A percentile compares a stretch with the other conserved stretches of the same genome.
Evolutionary conservation across 139 green algal species (phyloP).

Genomic region (Chlamydomonas asymmetrica): DNA sequence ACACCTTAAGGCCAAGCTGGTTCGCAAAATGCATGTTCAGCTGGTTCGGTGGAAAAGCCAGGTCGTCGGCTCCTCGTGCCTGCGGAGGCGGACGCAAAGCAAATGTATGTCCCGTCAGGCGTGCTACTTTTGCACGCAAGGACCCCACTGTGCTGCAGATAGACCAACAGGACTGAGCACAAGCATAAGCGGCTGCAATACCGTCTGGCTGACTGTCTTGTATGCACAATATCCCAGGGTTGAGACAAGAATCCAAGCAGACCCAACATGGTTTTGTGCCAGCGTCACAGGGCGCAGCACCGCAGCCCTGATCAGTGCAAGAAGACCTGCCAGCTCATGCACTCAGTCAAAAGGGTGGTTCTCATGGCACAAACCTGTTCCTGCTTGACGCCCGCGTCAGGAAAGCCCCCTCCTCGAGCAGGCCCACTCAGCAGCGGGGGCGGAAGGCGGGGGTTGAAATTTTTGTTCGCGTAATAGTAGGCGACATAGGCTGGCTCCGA

Average conservation of each 20-base stretch:
- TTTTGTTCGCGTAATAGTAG: conserved; percentile 39
- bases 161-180: not conserved
- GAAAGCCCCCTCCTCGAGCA: too few relatives aligned
- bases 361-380: too few relatives aligned
- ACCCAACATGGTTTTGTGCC: not conserved
- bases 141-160: not conserved
- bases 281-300: not conserved
- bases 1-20: conserved; percentile 7
- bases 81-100: not conserved
- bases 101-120: not conserved
- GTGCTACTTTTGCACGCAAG: not conserved
- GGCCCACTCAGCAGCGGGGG: conserved; percentile 24
- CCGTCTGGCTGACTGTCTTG: too few relatives aligned
- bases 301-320: not conserved
- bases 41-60: not conserved
- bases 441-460: conserved; percentile 40
- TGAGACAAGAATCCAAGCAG: too few relatives aligned
- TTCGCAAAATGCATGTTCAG: conserved; percentile 14
- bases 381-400: too few relatives aligned
- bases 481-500: conserved; percentile 15
- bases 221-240: too few relatives aligned
- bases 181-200: not conserved
- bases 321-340: not conserved
- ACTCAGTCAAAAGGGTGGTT: too few relatives aligned
- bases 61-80: not conserved